Evolutionary conservation across 169 alveolate genomes (phyloP), one percentile per base, ranked within the genome.

Genomic region (Theileria equi): DNA sequence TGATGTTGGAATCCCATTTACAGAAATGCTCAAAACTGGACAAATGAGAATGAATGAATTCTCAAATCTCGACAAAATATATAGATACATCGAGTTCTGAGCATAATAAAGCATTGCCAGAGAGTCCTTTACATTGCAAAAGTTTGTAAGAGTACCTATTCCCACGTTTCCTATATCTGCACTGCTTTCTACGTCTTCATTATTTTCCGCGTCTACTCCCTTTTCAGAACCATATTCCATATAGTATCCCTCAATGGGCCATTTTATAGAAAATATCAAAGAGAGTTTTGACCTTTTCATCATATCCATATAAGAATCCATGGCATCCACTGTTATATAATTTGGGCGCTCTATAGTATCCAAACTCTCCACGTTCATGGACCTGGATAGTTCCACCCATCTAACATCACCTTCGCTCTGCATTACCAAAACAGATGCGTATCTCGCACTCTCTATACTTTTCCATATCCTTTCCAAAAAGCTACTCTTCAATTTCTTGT

Each of bases 391-490:
- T 44, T 44, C 3, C 10, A 3, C 3, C 36, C 3, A 0, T 40
- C 19, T 5, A 21, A 59, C 26, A 11, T 38, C 68, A 0, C 13
- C 16, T 11, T 44, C 69, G 32, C 49, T 11, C 25, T 66, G 57
- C 16, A 40, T 60, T 13, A 72, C 26, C 21, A 72, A 49, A 2
- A 64, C 40, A 0, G 83, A 72, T 29, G 53, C 23, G 50, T 72
- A 72, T 13, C 60, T 21, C 23, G 83, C 29, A 25, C 34, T 41
- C 4, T 55, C 4, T 0, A 72, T n/a, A n/a, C 41, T 16, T 44
- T 29, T 61, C 76, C 83, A 72, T 3, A 72, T 50, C 19, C 83
- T 55, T 25, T 72, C 63, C n/a, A 38, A 38, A 17, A 72, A 62
- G 4, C 64, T 40, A 1, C 29, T 57, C 5, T 43, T 19, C 43